These are phyloP conservation scores for Candida sphagnicola DNA, from an alignment of 805 yeast species.

Conservation along the genomic window DNA sequence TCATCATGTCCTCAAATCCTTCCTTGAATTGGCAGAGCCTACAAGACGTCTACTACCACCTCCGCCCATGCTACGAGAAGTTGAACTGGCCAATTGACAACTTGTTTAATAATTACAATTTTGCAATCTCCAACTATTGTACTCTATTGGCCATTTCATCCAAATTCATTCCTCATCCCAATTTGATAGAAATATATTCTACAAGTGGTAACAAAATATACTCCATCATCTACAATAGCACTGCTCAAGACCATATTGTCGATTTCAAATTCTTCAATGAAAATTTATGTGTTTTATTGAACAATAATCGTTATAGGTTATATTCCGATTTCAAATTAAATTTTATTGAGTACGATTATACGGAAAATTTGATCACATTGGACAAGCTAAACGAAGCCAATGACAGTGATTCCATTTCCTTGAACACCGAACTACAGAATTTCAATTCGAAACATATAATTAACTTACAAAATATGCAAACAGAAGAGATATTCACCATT, in stretches of 20 bases:
- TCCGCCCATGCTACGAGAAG: slow-evolving; percentile 50
- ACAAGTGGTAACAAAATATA: slow-evolving; percentile 32
- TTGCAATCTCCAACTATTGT: slow-evolving; percentile 48
- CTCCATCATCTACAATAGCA: slow-evolving; percentile 35
- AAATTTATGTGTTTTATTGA: slow-evolving; percentile 52
- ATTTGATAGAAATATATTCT: slow-evolving; percentile 33
- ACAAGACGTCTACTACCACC: slow-evolving; percentile 64
- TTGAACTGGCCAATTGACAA: slow-evolving; percentile 48
- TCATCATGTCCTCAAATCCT: slow-evolving; percentile 31
- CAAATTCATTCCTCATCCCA: slow-evolving; percentile 29
- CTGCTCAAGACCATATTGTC: slow-evolving; percentile 49
- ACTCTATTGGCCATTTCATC: slow-evolving; percentile 54
- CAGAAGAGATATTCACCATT: slow-evolving; percentile 26
- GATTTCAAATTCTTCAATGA: slow-evolving; percentile 51
- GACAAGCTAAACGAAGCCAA: slow-evolving; percentile 9
- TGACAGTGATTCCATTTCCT: slow-evolving; percentile 23
- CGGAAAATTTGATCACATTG: slow-evolving; percentile 15
- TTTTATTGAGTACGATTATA: slow-evolving; percentile 48
- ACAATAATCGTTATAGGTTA: slow-evolving; percentile 48
- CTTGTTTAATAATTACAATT: slow-evolving; percentile 34
- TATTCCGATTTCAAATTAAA: slow-evolving; percentile 67
- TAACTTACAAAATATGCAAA: slow-evolving; percentile 28
- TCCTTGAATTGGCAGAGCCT: slow-evolving; percentile 74
- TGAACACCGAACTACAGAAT: slow-evolving; percentile 19
- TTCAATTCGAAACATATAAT: slow-evolving; percentile 16